Conservation (phyloP, 768 basidiomycete genomes). For the Tricholoma sp. region DNA sequence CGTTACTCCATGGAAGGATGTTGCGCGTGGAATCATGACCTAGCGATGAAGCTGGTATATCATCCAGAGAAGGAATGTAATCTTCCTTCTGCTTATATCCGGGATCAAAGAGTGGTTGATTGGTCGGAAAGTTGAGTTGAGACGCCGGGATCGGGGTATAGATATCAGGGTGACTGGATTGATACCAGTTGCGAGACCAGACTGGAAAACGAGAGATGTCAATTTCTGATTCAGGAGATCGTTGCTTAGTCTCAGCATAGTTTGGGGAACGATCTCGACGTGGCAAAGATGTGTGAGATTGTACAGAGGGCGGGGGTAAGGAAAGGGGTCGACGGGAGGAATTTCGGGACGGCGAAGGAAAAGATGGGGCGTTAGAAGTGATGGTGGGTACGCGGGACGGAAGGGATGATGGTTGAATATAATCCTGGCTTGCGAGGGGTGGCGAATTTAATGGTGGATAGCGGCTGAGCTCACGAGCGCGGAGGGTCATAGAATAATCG, state of each 20-base stretch:
- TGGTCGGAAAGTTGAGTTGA: conserved; percentile 15
- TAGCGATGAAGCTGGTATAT: conserved; percentile 27
- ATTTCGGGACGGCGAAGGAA: conserved; percentile 16
- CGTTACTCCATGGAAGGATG: conserved; percentile 49
- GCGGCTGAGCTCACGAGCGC: conserved; percentile 28
- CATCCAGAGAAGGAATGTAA: conserved; percentile 21
- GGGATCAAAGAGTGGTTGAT: conserved; percentile 31
- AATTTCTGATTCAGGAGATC: conserved; percentile 36
- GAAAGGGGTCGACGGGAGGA: conserved; percentile 38
- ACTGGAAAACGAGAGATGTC: conserved; percentile 60
- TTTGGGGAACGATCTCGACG: conserved; percentile 15
- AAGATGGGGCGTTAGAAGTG: conserved; percentile 32
- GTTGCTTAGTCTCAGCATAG: conserved; percentile 17
- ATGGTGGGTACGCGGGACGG: conserved; percentile 36
- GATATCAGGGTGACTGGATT: conserved; percentile 24
- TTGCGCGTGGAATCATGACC: conserved; percentile 38
- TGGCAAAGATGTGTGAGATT: conserved; percentile 17
- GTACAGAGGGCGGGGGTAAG: conserved; percentile 36
- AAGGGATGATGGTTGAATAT: conserved; percentile 15
- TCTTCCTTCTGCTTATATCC: conserved; percentile 22
- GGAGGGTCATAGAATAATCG: conserved; percentile 57
- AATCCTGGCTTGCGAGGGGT: conserved; percentile 21
- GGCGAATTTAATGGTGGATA: conserved; percentile 25
- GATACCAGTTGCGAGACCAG: conserved; percentile 63
- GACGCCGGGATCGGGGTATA: conserved; percentile 23